These are phyloP conservation scores for Trichoderma sp. DNA, from an alignment of 2,329 filamentous ascomycete species.

Conservation along the genomic window DNA sequence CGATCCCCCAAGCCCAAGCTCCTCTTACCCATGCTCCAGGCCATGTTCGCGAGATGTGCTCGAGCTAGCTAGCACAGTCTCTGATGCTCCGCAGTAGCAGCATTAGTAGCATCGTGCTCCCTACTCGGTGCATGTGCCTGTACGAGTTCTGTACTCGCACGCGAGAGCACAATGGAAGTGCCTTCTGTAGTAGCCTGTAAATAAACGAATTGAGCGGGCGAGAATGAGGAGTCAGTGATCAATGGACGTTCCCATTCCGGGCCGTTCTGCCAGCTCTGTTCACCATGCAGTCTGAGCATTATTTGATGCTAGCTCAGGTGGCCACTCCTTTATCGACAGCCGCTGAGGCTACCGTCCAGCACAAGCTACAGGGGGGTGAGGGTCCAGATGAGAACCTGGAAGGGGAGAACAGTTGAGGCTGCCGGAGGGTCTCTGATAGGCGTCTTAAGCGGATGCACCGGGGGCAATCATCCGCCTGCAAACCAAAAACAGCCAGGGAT, in stretches of 20 bases:
- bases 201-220: background rate
- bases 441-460: slow-evolving; percentile 1
- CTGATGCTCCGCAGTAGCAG: background rate
- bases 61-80: background rate
- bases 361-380: background rate
- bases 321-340: background rate
- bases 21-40: background rate
- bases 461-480: slow-evolving; percentile 16
- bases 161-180: background rate
- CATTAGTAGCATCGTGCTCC: background rate
- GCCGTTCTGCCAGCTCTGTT: background rate
- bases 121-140: background rate
- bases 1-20: background rate
- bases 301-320: slow-evolving; percentile 2
- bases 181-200: background rate
- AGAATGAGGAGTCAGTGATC: background rate
- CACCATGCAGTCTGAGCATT: background rate
- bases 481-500: background rate
- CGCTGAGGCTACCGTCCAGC: slow-evolving; percentile 5
- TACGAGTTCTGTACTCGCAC: background rate
- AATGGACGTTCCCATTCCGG: background rate
- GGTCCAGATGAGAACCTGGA: background rate
- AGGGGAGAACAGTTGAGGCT: slow-evolving; percentile 1
- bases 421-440: slow-evolving; percentile 4
- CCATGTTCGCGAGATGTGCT: slow-evolving; percentile 2